Conservation (phyloP, 1,284 basidiomycete genomes). For the Sporisorium reilianum region DNA sequence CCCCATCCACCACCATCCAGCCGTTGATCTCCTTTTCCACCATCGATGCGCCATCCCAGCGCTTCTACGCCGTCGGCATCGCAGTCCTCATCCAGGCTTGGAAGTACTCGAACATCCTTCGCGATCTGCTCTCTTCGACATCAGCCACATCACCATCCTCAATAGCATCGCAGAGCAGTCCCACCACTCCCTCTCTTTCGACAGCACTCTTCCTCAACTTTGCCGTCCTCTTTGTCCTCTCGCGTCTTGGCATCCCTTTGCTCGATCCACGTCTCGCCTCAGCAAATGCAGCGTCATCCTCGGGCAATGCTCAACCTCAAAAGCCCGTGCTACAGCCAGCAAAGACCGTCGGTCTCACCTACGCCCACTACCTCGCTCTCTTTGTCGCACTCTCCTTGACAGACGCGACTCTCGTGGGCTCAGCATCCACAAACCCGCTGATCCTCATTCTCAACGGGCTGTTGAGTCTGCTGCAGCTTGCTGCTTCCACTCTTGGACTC, state of each 20-base stretch:
- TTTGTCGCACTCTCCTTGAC: slow-evolving; percentile 38
- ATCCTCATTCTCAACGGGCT: slow-evolving; percentile 29
- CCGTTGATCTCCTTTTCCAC: slow-evolving; percentile 69
- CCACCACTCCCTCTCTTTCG: slow-evolving; percentile 76
- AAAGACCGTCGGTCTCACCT: slow-evolving; percentile 56
- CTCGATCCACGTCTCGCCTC: slow-evolving; percentile 78
- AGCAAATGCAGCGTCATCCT: slow-evolving; percentile 75
- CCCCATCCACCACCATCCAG: slow-evolving; percentile 21
- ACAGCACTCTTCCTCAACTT: slow-evolving; percentile 72
- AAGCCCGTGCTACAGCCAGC: slow-evolving; percentile 77
- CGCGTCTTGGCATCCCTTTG: slow-evolving; percentile 80
- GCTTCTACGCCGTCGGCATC: slow-evolving; percentile 72
- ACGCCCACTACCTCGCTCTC: slow-evolving; percentile 40
- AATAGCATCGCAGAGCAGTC: slow-evolving; percentile 14
- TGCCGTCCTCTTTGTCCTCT: slow-evolving; percentile 74
- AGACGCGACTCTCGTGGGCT: slow-evolving; percentile 44
- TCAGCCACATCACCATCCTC: slow-evolving; percentile 18
- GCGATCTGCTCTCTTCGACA: slow-evolving; percentile 10
- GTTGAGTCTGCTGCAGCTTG: slow-evolving; percentile 16
- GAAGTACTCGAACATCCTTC: slow-evolving; percentile 33
- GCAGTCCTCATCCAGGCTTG: slow-evolving; percentile 72
- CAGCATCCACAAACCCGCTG: slow-evolving; percentile 35
- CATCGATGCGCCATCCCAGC: slow-evolving; percentile 72
- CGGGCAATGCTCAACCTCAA: slow-evolving; percentile 75
- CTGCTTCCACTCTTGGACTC: slow-evolving; percentile 41